Evolutionary conservation across 441 rosid genomes (phyloP), one percentile per base, ranked within the genome.

Genomic region (Isatis lusitanica): DNA sequence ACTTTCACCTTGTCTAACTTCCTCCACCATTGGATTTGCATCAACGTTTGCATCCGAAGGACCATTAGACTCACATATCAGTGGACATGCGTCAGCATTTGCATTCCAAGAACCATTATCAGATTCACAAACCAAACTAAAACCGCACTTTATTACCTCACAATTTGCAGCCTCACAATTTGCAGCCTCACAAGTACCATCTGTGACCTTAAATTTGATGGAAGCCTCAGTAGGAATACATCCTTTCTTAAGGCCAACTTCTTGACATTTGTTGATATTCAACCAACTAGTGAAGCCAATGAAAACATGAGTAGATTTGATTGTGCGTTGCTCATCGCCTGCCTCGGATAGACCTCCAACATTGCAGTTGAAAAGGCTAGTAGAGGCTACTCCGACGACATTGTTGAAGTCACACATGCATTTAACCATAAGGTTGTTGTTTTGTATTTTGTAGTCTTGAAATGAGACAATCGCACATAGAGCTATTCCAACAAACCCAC

Each of bases 241-340:
- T 42, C 17, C n/a, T 0, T 44, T 17, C 9, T 18, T 3, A 17
- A 42, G 47, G 8, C n/a, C 7, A 6, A 8, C 35, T 44, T 58
- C 47, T 69, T 69, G 57, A n/a, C 0, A 43, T 13, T 18, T 33
- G 2, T 46, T 57, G 9, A 69, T 58, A 57, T 69, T 58, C 9
- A 58, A 47, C 74, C 74, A 70, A 31, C 4, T 61, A 7, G 62
- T 71, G 69, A 2, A 62, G 0, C 75, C 69, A 0, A 71, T 52
- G 52, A 71, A 71, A 0, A 52, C 53, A 2, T 71, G 75, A 50
- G 40, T 39, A 0, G 69, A 71, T 0, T 51, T 9, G 1, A 71
- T 61, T 0, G 13, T 26, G 7, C 36, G 56, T 57, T 44, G 16
- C 6, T 62, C 68, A 8, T 51, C 68, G 0, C 26, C 24, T 17